Base-by-base conservation (phyloP, 768 basidiomycete genomes). In the Xerocomellus chrysenteron region DNA sequence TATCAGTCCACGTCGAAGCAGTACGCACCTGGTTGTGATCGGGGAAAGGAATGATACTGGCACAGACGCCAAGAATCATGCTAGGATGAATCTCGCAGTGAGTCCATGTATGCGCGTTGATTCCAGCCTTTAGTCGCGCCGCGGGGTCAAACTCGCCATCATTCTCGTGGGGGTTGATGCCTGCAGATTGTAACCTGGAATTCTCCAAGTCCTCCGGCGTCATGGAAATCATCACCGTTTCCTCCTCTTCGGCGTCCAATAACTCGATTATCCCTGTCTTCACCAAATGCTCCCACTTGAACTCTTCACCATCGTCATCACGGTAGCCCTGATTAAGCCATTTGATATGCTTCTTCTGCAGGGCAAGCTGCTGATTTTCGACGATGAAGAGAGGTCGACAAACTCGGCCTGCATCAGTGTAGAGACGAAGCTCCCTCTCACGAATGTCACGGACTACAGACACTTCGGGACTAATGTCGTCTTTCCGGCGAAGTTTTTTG, bases 211-310 rank as follows among this genome's bases (percentile, higher is more conserved):
- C 97, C 66, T 98, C 94, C 3, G 93, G 90, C 4, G 92, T 94
- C 97, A 99, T 99, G 51, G 92, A 94, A 59, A 99, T 99, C 92
- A 99, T 96, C 53, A 98, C 94, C 1, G 96, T 98, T 72, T 99
- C 97, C 76, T 99, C 97, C 73, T 99, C 28, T 3, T 98, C 97
- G 0, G 97, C 96, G 73, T 99, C 97, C 68, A 99, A 75, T 47
- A 97, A 77, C 74, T 99, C 97, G 57, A 99, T 83, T 42, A 97
- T 83, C 56, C 97, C 97, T 17, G 84, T 83, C 64, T 90, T 88
- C 54, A 98, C 76, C 50, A 99, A 74, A 32, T 89, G 80, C 52
- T 88, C 85, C 94, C 94, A 99, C 61, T 86, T 87, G 73, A 82
- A 90, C 56, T 82, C 82, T 50, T 82, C 78, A 1, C 72, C 66